Evolutionary conservation across 805 yeast species (phyloP).

Genomic region (Yamadazyma ubonensis): DNA sequence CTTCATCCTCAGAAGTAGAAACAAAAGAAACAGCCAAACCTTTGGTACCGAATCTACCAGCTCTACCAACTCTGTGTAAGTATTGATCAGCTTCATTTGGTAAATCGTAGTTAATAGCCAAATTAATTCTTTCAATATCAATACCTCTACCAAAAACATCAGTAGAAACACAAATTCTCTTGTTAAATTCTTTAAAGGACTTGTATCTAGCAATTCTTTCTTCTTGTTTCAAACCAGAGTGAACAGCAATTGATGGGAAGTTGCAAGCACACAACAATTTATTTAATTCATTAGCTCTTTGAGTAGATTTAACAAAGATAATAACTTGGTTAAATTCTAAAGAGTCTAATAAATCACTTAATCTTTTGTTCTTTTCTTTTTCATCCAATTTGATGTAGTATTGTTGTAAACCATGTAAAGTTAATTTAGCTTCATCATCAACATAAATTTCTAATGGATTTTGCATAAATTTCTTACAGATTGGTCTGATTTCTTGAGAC

Average conservation of each 20-base stretch:
- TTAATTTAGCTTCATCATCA: constrained; percentile 95
- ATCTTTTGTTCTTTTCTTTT: constrained; percentile 87
- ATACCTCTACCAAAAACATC: constrained; percentile 99
- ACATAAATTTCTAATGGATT: constrained; percentile 96
- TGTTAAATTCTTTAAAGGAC: constrained; percentile 95
- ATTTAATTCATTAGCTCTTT: constrained; percentile 90
- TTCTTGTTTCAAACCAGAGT: constrained; percentile 92
- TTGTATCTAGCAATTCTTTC: constrained; percentile 97
- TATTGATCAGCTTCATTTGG: constrained; percentile 97
- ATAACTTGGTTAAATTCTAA: constrained; percentile 98
- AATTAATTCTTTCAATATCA: constrained; percentile 96
- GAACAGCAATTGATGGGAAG: constrained; percentile 97
- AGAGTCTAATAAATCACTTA: constrained; percentile 88
- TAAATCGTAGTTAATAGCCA: constrained; percentile 96
- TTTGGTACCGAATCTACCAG: constrained; percentile 99
- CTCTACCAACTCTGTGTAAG: constrained; percentile 99
- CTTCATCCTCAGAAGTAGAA: constrained; percentile 81
- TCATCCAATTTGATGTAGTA: constrained; percentile 88
- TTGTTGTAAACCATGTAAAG: constrained; percentile 97
- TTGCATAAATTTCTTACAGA: constrained; percentile 97
- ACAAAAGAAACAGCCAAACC: constrained; percentile 95
- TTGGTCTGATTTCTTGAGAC: constrained; percentile 90
- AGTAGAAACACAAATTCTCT: constrained; percentile 97
- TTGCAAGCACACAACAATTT: constrained; percentile 84
- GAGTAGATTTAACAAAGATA: constrained; percentile 88